Percentiles rank a stretch among this genome's conserved stretches.
Evolutionary conservation across 352 stramenopile genomes (phyloP).

Genomic region (Globisporangium sylvaticum): DNA sequence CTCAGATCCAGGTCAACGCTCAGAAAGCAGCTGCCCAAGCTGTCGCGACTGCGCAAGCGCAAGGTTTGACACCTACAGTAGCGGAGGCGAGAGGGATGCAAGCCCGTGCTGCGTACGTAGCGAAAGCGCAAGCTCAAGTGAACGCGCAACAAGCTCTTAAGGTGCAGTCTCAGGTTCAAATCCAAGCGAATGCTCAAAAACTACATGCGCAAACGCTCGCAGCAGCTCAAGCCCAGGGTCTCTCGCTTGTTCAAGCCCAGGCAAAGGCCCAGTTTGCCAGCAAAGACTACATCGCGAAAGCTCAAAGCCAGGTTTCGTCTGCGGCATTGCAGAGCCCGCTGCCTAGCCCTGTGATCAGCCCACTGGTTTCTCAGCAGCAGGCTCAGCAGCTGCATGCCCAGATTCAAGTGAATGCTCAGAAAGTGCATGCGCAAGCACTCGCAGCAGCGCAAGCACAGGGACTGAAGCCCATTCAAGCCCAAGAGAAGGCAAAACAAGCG

Average conservation of each 20-base stretch:
- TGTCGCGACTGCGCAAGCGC: constrained; percentile 67
- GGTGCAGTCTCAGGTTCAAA: constrained; percentile 85
- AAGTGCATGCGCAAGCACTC: constrained; percentile 86
- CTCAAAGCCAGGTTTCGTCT: constrained; percentile 77
- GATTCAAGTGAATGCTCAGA: constrained; percentile 89
- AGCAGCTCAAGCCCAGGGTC: constrained; percentile 76
- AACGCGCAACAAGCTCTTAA: constrained; percentile 81
- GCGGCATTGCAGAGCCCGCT: constrained; percentile 48
- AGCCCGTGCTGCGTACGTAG: constrained; percentile 79
- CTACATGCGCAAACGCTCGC: constrained; percentile 82
- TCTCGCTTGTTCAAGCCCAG: constrained; percentile 84
- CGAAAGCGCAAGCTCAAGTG: constrained; percentile 83
- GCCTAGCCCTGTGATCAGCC: constrained; percentile 41
- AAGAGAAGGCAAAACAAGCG: constrained; percentile 89
- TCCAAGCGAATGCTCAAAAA: constrained; percentile 88
- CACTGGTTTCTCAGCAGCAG: constrained; percentile 73
- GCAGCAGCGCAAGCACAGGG: constrained; percentile 81
- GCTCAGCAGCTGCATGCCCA: constrained; percentile 84
- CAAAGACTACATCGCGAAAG: constrained; percentile 89
- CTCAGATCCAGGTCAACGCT: constrained; percentile 82
- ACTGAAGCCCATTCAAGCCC: constrained; percentile 80
- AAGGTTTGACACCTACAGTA: constrained; percentile 64
- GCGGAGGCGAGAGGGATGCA: constrained; percentile 79
- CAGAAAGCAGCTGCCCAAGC: constrained; percentile 81
- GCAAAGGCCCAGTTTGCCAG: constrained; percentile 84